These are phyloP conservation scores for Solanum medicagineum DNA, from an alignment of 257 asterid species.

Conservation along the genomic window DNA sequence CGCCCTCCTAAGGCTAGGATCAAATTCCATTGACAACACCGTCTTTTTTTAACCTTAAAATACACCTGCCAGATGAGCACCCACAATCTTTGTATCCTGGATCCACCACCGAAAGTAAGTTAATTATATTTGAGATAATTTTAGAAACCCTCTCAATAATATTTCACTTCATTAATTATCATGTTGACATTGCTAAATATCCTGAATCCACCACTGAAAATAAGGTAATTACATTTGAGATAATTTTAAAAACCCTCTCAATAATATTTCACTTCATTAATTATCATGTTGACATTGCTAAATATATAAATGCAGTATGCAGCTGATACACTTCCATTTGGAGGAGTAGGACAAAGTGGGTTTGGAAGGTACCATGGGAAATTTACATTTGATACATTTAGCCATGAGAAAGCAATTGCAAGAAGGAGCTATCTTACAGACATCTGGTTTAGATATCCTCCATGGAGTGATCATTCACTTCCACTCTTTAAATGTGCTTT, in stretches of 20 bases:
- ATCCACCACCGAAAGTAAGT: not conserved
- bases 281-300: not conserved
- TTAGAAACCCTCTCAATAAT: not conserved
- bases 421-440: conserved; percentile 36
- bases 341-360: conserved; percentile 79
- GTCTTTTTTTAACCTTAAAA: too few species aligned
- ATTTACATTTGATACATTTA: conserved; percentile 54
- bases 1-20: too few species aligned
- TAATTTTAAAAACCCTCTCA: not conserved
- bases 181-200: not conserved
- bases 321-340: conserved; percentile 63
- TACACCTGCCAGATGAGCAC: too few species aligned
- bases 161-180: not conserved
- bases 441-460: conserved; percentile 90
- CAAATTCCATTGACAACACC: too few species aligned
- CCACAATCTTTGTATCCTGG: too few species aligned
- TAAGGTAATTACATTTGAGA: not conserved
- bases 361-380: conserved; percentile 76
- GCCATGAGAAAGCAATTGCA: conserved; percentile 45
- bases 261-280: not conserved
- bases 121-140: not conserved
- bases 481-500: conserved; percentile 40
- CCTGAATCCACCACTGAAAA: not conserved
- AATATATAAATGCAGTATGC: conserved; percentile 32
- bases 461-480: conserved; percentile 49